These are phyloP conservation scores for Fraxinus greggii DNA, from an alignment of 305 asterid species.

Conservation along the genomic window DNA sequence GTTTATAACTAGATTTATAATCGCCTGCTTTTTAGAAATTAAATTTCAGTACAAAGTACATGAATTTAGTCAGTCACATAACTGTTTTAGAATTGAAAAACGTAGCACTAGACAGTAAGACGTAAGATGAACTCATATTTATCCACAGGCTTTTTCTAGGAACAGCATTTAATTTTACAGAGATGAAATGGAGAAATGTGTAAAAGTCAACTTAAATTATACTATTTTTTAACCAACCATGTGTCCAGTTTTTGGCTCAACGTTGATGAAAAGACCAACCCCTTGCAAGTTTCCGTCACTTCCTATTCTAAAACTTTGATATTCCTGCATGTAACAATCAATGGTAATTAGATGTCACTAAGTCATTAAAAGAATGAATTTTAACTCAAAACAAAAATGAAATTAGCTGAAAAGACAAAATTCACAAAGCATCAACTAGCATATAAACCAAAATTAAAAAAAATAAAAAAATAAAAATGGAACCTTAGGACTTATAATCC, in stretches of 20 bases:
- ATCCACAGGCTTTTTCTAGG: too few species aligned
- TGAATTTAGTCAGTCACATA: neutral
- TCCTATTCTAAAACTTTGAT: slow-evolving; percentile 84
- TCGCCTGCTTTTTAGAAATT: neutral
- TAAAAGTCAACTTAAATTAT: neutral
- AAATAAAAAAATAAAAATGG: neutral
- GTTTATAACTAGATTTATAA: neutral
- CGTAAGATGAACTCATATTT: too few species aligned
- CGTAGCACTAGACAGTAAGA: neutral
- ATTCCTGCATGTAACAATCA: slow-evolving; percentile 55
- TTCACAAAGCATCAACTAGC: neutral
- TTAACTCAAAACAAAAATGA: neutral
- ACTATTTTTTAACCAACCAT: slow-evolving; percentile 54
- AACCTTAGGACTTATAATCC: slow-evolving; percentile 91
- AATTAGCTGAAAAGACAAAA: neutral
- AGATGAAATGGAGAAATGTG: neutral
- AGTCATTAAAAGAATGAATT: neutral
- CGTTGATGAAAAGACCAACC: slow-evolving; percentile 75
- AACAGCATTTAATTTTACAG: too few species aligned
- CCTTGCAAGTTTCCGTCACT: slow-evolving; percentile 96
- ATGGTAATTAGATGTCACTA: neutral
- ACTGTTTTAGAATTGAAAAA: neutral
- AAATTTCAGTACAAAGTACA: neutral
- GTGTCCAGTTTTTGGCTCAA: slow-evolving; percentile 77
- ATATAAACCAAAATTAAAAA: neutral